A percentile compares a stretch with the other conserved stretches of the same genome.
Conservation (phyloP, 1,284 basidiomycete genomes). For the Fistulina hepatica region DNA sequence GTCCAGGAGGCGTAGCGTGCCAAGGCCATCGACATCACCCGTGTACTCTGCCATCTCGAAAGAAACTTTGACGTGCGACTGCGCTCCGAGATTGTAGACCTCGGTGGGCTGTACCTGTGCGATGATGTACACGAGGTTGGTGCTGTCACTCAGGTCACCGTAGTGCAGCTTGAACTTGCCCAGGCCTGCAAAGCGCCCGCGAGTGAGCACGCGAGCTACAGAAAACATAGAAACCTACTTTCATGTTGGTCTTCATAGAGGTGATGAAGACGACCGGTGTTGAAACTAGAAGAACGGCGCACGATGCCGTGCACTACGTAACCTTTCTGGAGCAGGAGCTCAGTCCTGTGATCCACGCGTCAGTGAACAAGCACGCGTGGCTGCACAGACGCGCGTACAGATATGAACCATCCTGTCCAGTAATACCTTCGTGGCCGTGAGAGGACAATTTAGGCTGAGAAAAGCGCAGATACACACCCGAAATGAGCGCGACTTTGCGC, state of each 20-base stretch:
- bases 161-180: slow-evolving; percentile 84
- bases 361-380: slow-evolving; percentile 8
- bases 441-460: slow-evolving; percentile 7
- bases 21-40: slow-evolving; percentile 84
- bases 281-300: slow-evolving; percentile 88
- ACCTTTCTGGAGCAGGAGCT: slow-evolving; percentile 75
- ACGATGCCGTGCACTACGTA: slow-evolving; percentile 92
- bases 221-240: slow-evolving; percentile 33
- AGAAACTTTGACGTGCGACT: slow-evolving; percentile 93
- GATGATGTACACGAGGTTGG: slow-evolving; percentile 89
- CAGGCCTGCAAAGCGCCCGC: slow-evolving; percentile 34
- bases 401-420: slow-evolving; percentile 88
- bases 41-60: slow-evolving; percentile 98
- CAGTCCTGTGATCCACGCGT: slow-evolving; percentile 42
- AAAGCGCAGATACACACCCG: slow-evolving; percentile 39
- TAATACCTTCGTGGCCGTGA: slow-evolving; percentile 52
- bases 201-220: slow-evolving; percentile 3
- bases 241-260: slow-evolving; percentile 83
- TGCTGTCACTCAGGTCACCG: slow-evolving; percentile 85
- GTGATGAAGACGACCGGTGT: slow-evolving; percentile 84
- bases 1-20: slow-evolving; percentile 84
- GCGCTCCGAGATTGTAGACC: slow-evolving; percentile 93
- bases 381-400: slow-evolving; percentile 38
- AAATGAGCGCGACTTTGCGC: slow-evolving; percentile 83
- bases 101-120: slow-evolving; percentile 85